A percentile compares a stretch with the other conserved stretches of the same genome.
These are phyloP conservation scores for Diospyros lotus DNA, from an alignment of 148 eudicot genomes.

Conservation along the genomic window DNA sequence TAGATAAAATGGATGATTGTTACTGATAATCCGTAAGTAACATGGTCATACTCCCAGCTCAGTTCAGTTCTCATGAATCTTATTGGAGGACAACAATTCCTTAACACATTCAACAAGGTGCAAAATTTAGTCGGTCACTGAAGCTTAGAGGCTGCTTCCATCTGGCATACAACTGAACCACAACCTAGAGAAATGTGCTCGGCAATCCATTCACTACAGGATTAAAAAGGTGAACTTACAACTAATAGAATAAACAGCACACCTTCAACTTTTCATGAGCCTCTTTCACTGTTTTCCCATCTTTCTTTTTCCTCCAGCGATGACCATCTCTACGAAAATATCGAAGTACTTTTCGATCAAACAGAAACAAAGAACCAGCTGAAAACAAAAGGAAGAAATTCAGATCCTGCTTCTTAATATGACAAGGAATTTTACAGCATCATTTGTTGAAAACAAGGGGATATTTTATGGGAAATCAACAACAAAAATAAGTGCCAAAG, in stretches of 20 bases:
- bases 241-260: constrained; percentile 14
- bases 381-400: neutral
- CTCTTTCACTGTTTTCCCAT: constrained; percentile 84
- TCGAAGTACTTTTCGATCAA: constrained; percentile 35
- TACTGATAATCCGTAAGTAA: neutral
- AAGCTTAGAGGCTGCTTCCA: no score
- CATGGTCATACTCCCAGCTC: neutral
- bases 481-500: neutral
- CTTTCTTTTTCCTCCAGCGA: constrained; percentile 89
- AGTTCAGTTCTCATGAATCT: neutral
- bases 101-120: neutral
- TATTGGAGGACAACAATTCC: neutral
- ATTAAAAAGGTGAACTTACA: constrained; percentile 7
- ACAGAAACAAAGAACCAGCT: constrained; percentile 90
- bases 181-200: neutral
- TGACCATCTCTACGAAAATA: constrained; percentile 55
- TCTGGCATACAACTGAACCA: neutral
- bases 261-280: constrained; percentile 95
- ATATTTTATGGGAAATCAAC: neutral
- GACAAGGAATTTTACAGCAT: neutral
- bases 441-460: neutral
- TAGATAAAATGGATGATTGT: no score
- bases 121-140: neutral
- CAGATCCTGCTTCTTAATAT: neutral
- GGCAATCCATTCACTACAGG: constrained; percentile 5